Evolutionary conservation across 2,329 filamentous ascomycete genomes (phyloP).

Genomic region (Fusarium sp.): DNA sequence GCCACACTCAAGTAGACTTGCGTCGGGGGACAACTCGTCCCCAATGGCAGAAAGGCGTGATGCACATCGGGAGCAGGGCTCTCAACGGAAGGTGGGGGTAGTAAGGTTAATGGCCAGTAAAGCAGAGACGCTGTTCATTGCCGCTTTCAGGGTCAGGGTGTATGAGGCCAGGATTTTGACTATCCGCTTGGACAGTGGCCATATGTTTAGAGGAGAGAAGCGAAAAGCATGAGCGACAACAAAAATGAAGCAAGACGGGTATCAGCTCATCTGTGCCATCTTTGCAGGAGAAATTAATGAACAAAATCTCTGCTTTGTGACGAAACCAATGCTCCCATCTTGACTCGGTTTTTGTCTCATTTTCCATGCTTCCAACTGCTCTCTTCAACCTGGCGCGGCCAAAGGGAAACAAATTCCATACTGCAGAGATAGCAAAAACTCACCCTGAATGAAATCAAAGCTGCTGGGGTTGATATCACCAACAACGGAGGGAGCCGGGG

Average conservation of each 20-base stretch:
- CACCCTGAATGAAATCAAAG: slow-evolving; percentile 62
- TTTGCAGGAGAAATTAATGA: background rate
- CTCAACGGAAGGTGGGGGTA: slow-evolving; percentile 27
- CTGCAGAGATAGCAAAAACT: slow-evolving; percentile 42
- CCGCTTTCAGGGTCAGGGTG: slow-evolving; percentile 10
- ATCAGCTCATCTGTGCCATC: background rate
- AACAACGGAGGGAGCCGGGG: slow-evolving; percentile 53
- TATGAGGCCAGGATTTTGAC: slow-evolving; percentile 23
- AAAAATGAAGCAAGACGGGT: slow-evolving; percentile 2
- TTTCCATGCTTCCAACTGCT: background rate
- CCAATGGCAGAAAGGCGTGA: slow-evolving; percentile 28
- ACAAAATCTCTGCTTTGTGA: background rate
- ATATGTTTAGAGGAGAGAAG: slow-evolving; percentile 6
- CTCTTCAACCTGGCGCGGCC: background rate
- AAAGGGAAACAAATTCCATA: background rate
- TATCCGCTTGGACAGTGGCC: slow-evolving; percentile 35
- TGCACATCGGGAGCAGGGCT: slow-evolving; percentile 30
- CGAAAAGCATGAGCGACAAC: background rate
- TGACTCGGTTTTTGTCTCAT: background rate
- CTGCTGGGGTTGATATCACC: slow-evolving; percentile 54
- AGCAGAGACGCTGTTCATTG: slow-evolving; percentile 23
- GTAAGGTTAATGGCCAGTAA: slow-evolving; percentile 7
- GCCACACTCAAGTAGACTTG: slow-evolving; percentile 37
- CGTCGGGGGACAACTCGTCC: slow-evolving; percentile 35
- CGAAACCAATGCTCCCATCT: background rate